Base-by-base conservation (phyloP, 2,329 filamentous ascomycete genomes). In the Alternaria consortialis region DNA sequence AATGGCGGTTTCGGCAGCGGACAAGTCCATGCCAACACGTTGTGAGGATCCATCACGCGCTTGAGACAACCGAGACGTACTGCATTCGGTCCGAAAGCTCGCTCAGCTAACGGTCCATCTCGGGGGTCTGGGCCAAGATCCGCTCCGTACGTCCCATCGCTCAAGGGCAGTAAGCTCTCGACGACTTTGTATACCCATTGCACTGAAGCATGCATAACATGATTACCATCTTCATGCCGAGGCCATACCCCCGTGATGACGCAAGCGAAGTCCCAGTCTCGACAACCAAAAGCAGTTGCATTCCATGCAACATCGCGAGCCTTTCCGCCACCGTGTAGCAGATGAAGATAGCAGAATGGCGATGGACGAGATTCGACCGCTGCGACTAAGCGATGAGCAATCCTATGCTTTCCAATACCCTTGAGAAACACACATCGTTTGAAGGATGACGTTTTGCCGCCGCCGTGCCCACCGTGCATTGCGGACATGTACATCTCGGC, bases 241-340 rank as follows among this genome's bases (percentile, higher is more conserved):
- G 80, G 79, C 87, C 87, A 90, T 58, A 88, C 83, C 27, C 85
- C 87, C 5, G 87, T 90, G 42, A 90, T 70, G 5, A 90, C 85
- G 66, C 87, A 90, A 46, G 87, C 87, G 77, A 85, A 90, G 32
- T 86, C 81, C 87, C 87, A 90, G 71, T 87, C 81, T 74, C 87
- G 84, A 78, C 84, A 88, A 44, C 88, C 87, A 55, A 90, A 90
- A 54, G 87, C 87, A 58, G 84, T 86, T 27, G 79, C 80, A 63
- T 83, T 74, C 5, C 75, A 63, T 2, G 75, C 67, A 15, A 84
- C 65, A 27, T 87, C 79, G 44, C 66, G n/a, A 42, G 87, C 72
- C 0, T 82, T 83, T 63, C 83, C 85, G 7, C 86, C 86, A 17
- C 87, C 87, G 40, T 89, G 87, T 8, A 90, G 75, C 5, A 90